Base-by-base conservation (phyloP, 176 grass and related monocot species). In the Lolium multiflorum region DNA sequence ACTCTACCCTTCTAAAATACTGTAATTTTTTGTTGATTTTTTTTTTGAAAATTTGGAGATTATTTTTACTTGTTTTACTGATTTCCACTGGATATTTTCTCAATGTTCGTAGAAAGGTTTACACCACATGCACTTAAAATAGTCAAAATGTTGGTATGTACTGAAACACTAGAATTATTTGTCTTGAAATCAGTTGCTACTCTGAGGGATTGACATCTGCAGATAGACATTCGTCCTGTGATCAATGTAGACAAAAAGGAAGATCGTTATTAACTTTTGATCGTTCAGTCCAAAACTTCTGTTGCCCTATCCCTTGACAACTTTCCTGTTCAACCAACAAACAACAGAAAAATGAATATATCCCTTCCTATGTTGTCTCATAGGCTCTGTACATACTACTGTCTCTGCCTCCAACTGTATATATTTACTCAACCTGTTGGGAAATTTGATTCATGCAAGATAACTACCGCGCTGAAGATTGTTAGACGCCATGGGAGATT, bases 191-290 rank as follows among this genome's bases (percentile, higher is more conserved):
- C 65, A 69, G 65, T 39, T 35, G 48, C 18, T 77, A 52, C 44
- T 18, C 24, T 85, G 31, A 54, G 35, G 25, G 82, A 46, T 51
- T 76, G 71, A 22, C 43, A 76, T 31, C 21, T 76, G 54, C 22
- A 6, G 35, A 39, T 59, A 11, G 52, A 39, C 5, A 77, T 54
- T 71, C 67, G 24, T 17, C 71, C 37, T 14, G 37, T 64, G 18
- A 77, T 56, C 48, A 68, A 21, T 68, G 66, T 35, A 37, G 9
- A 31, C 1, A 50, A 81, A 74, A 80, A 43, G 41, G 4, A 51
- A 84, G 49, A n/a, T 16, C 7, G 0, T 47, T 9, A 4, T 38
- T 7, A 14, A 44, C n/a, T 18, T 55, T 46, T 43, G 12, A 54
- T 86, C 13, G 11, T 49, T 6, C 22, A 28, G 9, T 24, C 24